Base-by-base conservation (phyloP, 2,329 filamentous ascomycete genomes). In the Aureobasidium sp. region DNA sequence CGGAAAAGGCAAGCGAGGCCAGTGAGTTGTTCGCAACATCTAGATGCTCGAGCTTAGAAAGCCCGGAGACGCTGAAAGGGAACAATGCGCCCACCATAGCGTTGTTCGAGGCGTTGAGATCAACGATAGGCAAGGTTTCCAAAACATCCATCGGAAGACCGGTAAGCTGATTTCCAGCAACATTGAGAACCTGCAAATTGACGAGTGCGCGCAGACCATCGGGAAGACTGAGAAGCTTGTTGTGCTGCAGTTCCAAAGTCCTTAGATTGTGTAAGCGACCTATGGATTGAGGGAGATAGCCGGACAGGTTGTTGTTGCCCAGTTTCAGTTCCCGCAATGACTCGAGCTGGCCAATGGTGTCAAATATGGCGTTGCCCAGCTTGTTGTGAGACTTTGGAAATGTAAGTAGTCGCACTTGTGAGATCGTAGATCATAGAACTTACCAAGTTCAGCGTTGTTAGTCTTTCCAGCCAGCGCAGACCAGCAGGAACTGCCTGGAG, bases 1-100 rank as follows among this genome's bases (percentile, higher is more conserved):
- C 76, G 9, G 74, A 72, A 13, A 77, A 77, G 16, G 78, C 78
- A 10, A 86, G 67, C 0, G 74, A 75, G 64, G 70, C 83, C 13
- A 97, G 75, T 34, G 86, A 83, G 69, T 97, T 97, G 50, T 83
- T 83, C 0, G 90, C 87, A 8, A 94, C 80, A 66, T 96, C 89
- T 21, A 99, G 76, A 6, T 80, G 82, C 68, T 95, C 90, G 34
- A 99, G 77, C 11, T 82, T 80, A 0, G 83, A 75, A 8, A 68
- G 65, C 16, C 70, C 70, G 30, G 59, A 51, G 1, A 90, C 80
- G 0, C 79, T 78, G 5, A 82, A 79, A 3, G 85, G 81, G 39
- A 97, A 87, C 42, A 97, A 77, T 0, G 83, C 82, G 1, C 89
- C 90, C 13, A 80, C 79, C 2, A 97, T 79, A 62, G 85, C 86